phyloP scores from a whole-genome alignment of 805 yeast genomes.

The Wickerhamiella dianesei region DNA sequence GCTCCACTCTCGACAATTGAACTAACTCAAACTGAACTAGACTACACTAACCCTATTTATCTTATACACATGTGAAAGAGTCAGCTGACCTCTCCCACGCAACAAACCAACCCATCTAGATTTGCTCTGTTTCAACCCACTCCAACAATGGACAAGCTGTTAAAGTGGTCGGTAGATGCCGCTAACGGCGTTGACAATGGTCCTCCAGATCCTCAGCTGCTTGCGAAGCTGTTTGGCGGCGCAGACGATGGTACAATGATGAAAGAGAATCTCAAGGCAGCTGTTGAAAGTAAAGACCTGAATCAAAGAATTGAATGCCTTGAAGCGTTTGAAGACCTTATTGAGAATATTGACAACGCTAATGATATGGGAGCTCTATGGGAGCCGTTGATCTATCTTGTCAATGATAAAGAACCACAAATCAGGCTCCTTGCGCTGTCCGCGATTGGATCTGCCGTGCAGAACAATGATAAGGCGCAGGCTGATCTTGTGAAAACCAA shows the following conservation, averaged over 20 bases:
- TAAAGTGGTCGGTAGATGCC: conserved; percentile 84
- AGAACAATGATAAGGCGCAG: conserved; percentile 73
- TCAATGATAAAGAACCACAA: conserved; percentile 29
- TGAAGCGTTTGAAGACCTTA: conserved; percentile 85
- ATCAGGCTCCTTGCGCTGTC: conserved; percentile 53
- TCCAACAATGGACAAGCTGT: conserved; percentile 62
- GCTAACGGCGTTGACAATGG: conserved; percentile 30
- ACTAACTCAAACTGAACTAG: neutral
- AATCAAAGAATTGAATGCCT: conserved; percentile 63
- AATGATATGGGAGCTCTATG: conserved; percentile 82
- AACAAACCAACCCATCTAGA: neutral
- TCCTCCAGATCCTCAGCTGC: conserved; percentile 65
- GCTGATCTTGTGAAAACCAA: conserved; percentile 34
- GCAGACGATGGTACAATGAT: conserved; percentile 83
- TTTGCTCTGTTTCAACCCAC: too few species aligned
- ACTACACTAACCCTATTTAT: too few species aligned
- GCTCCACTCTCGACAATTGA: neutral
- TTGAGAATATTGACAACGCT: conserved; percentile 89
- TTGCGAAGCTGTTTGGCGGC: conserved; percentile 65
- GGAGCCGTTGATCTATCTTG: conserved; percentile 54
- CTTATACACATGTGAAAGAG: neutral
- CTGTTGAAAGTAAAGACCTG: conserved; percentile 39
- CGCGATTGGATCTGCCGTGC: conserved; percentile 80
- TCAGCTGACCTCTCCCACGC: neutral
- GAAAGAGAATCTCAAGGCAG: conserved; percentile 59